Evolutionary conservation across 257 asterid genomes (phyloP).

Genomic region (Lycium ferocissimum): DNA sequence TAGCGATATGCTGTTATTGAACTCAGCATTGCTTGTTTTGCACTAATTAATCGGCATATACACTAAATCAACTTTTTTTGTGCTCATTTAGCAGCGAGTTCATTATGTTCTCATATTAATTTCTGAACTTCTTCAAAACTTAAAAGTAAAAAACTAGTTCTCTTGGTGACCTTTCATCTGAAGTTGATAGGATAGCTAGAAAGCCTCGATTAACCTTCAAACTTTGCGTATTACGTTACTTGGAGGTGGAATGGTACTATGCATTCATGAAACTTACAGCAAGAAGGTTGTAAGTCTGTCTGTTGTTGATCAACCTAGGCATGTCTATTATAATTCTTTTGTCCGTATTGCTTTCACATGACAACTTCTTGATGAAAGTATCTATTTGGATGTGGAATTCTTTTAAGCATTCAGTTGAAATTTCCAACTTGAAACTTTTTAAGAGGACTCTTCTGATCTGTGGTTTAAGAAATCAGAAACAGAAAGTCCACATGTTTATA

Average conservation of each 20-base stretch:
- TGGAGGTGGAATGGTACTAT: background rate
- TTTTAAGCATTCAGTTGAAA: constrained; percentile 15
- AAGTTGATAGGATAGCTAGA: constrained; percentile 20
- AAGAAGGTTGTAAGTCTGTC: constrained; percentile 12
- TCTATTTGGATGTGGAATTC: background rate
- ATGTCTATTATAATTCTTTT: constrained; percentile 5
- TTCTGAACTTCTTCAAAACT: background rate
- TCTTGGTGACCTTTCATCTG: background rate
- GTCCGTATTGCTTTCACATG: background rate
- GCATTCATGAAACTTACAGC: constrained; percentile 13
- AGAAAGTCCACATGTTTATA: background rate
- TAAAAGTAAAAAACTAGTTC: background rate
- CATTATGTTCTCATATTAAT: background rate
- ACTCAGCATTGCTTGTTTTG: constrained; percentile 9
- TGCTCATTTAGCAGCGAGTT: background rate
- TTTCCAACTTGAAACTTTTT: background rate
- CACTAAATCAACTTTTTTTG: background rate
- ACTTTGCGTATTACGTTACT: constrained; percentile 14
- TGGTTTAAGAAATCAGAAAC: constrained; percentile 11
- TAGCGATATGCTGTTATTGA: constrained; percentile 15
- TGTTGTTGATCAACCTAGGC: constrained; percentile 24
- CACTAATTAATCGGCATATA: background rate
- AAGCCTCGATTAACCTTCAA: constrained; percentile 14
- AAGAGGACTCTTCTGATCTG: background rate
- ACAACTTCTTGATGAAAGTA: background rate